Base-by-base conservation (phyloP, 495 filamentous ascomycete genomes). In the Opeltia flavorubescens region DNA sequence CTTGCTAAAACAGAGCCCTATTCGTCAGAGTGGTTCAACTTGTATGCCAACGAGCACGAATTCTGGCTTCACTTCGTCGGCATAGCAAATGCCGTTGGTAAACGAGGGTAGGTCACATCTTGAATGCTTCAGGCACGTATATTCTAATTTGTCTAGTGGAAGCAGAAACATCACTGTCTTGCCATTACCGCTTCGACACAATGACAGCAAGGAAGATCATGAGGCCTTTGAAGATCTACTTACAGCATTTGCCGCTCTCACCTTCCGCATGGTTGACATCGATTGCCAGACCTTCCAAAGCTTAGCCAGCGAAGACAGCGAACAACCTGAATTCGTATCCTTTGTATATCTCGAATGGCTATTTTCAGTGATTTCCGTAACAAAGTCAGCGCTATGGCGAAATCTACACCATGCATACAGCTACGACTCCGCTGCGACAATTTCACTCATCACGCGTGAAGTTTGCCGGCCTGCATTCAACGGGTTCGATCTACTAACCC, bases 61-160 rank as follows among this genome's bases (percentile, higher is more conserved):
- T 75, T 77, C 52, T 80, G 76, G 76, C 66, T 74, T 23, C 62
- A 68, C 9, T 31, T 80, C 5, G 70, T 72, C 2, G 43, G 27
- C 0, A 20, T 77, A 21, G 46, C 70, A 26, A 68, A 74, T 33
- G 51, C 49, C 31, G 42, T 77, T 15, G 49, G 74, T 38, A 62
- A 62, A 48, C 61, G 74, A 60, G 45, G 55, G 69, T 72, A 62
- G 51, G 63, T 59, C 12, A 3, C 17, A 24, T 23, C 31, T 20
- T 30, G 13, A 43, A 8, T 15, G 21, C 27, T 2, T 49, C 25
- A 24, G 24, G 7, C 13, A 15, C 20, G n/a, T n/a, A n/a, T n/a
- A n/a, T 6, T 0, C 24, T 3, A 21, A 15, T 25, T 13, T 23
- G 20, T 5, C 18, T 24, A 25, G 21, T 41, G 25, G 21, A 17